These are phyloP conservation scores for Xylona heveae DNA, from an alignment of 495 filamentous ascomycete genomes.

Conservation along the genomic window DNA sequence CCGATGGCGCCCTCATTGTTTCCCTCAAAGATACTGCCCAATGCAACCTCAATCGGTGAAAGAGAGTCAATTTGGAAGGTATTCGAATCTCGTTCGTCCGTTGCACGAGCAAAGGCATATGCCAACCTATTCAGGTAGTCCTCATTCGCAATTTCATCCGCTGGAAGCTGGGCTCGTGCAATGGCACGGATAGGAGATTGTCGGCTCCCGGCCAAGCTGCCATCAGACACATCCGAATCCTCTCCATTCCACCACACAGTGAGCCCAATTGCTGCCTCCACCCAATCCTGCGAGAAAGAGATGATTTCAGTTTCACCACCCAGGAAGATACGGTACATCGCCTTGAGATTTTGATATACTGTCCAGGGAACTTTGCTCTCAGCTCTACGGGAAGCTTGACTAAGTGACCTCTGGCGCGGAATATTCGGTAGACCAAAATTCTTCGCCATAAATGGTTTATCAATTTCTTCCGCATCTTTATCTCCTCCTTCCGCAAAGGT, in stretches of 20 bases:
- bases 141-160: slow-evolving; percentile 22
- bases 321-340: slow-evolving; percentile 53
- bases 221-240: too few relatives aligned
- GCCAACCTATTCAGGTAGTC: slow-evolving; percentile 32
- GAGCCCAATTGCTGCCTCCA: slow-evolving; percentile 61
- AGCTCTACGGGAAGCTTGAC: slow-evolving; percentile 46
- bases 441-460: slow-evolving; percentile 20
- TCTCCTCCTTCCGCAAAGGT: slow-evolving; percentile 55
- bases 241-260: slow-evolving; percentile 81
- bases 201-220: slow-evolving; percentile 14
- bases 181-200: slow-evolving; percentile 12
- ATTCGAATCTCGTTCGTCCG: slow-evolving; percentile 22
- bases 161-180: slow-evolving; percentile 12
- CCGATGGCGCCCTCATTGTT: slow-evolving; percentile 51
- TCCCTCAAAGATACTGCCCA: slow-evolving; percentile 60
- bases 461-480: slow-evolving; percentile 18
- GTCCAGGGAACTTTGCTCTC: slow-evolving; percentile 71
- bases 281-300: slow-evolving; percentile 55
- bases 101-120: slow-evolving; percentile 26
- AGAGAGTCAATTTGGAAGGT: slow-evolving; percentile 48
- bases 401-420: slow-evolving; percentile 21
- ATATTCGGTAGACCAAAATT: slow-evolving; percentile 41
- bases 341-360: slow-evolving; percentile 57
- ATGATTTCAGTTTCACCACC: slow-evolving; percentile 50
- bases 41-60: slow-evolving; percentile 49